These are phyloP conservation scores for Apiospora hydei DNA, from an alignment of 2,329 filamentous ascomycete species.

Conservation along the genomic window DNA sequence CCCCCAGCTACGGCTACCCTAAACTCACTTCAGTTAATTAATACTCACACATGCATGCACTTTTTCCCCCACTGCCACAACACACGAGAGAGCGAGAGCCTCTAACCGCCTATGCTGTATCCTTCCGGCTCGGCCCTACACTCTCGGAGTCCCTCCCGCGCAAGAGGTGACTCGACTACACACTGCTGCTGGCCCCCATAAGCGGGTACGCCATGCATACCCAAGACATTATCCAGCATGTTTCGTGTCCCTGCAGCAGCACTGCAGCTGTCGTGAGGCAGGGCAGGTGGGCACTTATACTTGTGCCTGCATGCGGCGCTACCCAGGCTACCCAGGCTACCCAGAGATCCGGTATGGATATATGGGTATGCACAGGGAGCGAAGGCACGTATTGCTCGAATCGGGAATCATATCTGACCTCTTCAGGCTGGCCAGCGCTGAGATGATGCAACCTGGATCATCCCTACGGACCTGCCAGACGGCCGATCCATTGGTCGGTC, in stretches of 20 bases:
- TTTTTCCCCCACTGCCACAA: constrained; percentile 3
- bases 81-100: background rate
- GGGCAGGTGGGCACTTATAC: background rate
- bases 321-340: background rate
- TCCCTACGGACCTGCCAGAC: constrained; percentile 4
- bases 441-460: background rate
- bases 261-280: constrained; percentile 4
- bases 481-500: constrained; percentile 17
- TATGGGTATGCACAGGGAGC: background rate
- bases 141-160: background rate
- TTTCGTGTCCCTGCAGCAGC: constrained; percentile 8
- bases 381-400: background rate
- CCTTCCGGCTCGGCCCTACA: background rate
- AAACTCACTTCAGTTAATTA: background rate
- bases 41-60: background rate
- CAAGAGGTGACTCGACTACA: background rate
- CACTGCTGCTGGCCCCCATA: background rate
- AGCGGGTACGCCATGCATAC: constrained; percentile 9
- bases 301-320: constrained; percentile 2
- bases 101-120: background rate
- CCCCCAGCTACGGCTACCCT: background rate
- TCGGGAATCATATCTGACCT: constrained; percentile 1
- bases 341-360: background rate
- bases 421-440: background rate
- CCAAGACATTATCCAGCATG: constrained; percentile 4